Percentiles rank a stretch among this genome's conserved stretches.
Conservation (phyloP, 2,329 filamentous ascomycete genomes). For the Paracorniculantispora psalliotae region DNA sequence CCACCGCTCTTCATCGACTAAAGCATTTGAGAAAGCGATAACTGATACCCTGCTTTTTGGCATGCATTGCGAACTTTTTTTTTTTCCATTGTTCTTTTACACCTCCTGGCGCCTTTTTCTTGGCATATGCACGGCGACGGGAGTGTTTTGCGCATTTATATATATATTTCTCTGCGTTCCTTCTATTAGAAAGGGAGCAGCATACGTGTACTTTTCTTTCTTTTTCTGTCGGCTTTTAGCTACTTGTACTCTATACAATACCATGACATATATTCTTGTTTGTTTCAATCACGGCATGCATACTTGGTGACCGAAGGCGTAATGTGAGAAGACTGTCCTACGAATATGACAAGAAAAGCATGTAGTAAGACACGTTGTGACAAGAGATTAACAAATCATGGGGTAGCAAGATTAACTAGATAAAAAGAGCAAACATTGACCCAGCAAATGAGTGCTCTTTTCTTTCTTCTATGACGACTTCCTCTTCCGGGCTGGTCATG, state of each 20-base stretch:
- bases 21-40: not conserved
- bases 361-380: too few relatives aligned
- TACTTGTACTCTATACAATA: too few relatives aligned
- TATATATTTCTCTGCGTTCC: too few relatives aligned
- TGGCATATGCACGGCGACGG: not conserved
- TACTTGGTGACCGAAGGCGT: too few relatives aligned
- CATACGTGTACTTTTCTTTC: too few relatives aligned
- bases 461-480: not conserved
- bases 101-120: not conserved
- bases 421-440: not conserved
- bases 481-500: not conserved
- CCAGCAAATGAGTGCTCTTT: not conserved
- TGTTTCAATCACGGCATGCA: not conserved
- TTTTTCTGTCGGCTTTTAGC: too few relatives aligned
- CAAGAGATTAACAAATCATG: not conserved
- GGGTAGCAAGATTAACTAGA: not conserved
- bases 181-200: too few relatives aligned
- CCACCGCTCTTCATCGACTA: not conserved
- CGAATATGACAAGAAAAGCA: too few relatives aligned
- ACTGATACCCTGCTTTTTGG: constrained; percentile 11
- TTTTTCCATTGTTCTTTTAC: not conserved
- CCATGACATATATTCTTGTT: too few relatives aligned
- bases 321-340: too few relatives aligned
- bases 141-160: too few relatives aligned
- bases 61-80: not conserved